Conservation (phyloP, 1,284 basidiomycete genomes). For the Ganoderma resinaceum region DNA sequence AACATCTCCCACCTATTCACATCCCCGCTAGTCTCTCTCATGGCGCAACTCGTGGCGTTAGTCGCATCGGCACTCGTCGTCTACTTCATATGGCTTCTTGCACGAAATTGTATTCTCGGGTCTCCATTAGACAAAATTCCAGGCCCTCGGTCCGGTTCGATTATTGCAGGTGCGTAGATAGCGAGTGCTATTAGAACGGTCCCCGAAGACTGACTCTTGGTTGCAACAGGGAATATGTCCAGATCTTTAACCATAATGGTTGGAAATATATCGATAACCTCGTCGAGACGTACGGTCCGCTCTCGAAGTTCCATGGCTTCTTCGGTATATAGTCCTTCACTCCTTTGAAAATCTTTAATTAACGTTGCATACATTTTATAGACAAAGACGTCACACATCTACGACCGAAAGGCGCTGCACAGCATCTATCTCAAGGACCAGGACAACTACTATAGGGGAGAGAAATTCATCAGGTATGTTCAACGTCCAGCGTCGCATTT, state of each 20-base stretch:
- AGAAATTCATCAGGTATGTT: not conserved
- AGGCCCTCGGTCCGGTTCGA: constrained; percentile 30
- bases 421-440: constrained; percentile 41
- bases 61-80: not conserved
- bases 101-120: not conserved
- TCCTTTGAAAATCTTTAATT: not conserved
- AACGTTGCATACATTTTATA: not conserved
- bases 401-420: constrained; percentile 37
- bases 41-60: not conserved
- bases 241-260: constrained; percentile 2
- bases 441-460: constrained; percentile 33
- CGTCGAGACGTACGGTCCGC: constrained; percentile 2
- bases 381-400: constrained; percentile 31
- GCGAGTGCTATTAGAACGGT: not conserved
- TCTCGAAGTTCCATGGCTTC: not conserved
- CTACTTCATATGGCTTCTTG: not conserved
- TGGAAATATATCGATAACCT: constrained; percentile 7
- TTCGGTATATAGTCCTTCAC: constrained; percentile 1
- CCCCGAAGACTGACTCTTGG: not conserved
- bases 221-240: constrained; percentile 7
- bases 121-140: constrained; percentile 33
- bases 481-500: not conserved
- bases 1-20: not conserved
- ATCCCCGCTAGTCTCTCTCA: not conserved
- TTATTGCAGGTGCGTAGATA: constrained; percentile 28